Percentiles rank a stretch among this genome's conserved stretches.
These are phyloP conservation scores for Cladophialophora bantiana DNA, from an alignment of 2,329 filamentous ascomycete species.

Conservation along the genomic window DNA sequence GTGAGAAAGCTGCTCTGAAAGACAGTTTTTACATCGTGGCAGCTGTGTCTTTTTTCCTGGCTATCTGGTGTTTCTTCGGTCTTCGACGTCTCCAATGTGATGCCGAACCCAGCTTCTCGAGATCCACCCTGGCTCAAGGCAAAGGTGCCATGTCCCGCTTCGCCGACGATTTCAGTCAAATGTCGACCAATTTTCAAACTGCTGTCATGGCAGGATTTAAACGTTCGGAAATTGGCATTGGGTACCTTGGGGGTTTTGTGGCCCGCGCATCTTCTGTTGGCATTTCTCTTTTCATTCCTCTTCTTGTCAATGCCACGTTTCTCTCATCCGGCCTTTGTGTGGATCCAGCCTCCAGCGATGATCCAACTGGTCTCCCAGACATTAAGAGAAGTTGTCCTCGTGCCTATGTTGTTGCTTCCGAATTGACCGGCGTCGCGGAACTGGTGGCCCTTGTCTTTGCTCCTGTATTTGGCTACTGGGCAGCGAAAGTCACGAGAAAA, in stretches of 20 bases:
- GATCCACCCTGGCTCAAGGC: neutral
- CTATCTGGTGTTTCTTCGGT: conserved; percentile 78
- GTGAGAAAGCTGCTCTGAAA: conserved; percentile 75
- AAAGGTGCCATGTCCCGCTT: neutral
- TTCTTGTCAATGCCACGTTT: conserved; percentile 92
- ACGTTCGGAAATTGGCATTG: conserved; percentile 80
- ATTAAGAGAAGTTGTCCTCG: conserved; percentile 84
- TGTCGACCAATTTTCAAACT: conserved; percentile 49
- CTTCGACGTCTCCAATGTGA: conserved; percentile 73
- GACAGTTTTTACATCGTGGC: conserved; percentile 90
- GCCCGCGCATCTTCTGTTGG: conserved; percentile 92
- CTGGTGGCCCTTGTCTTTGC: conserved; percentile 83
- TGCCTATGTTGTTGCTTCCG: conserved; percentile 86
- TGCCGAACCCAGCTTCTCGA: conserved; percentile 72
- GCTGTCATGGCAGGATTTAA: conserved; percentile 74
- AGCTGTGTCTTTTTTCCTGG: conserved; percentile 72
- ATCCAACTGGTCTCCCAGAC: conserved; percentile 55
- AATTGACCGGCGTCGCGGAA: conserved; percentile 88
- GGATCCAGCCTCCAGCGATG: conserved; percentile 48
- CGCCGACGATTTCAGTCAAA: conserved; percentile 15
- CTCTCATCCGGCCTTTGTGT: conserved; percentile 80
- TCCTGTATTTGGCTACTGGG: conserved; percentile 84
- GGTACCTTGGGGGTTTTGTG: conserved; percentile 93
- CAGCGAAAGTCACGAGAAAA: conserved; percentile 69
- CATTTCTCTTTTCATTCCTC: conserved; percentile 91